phyloP scores from a whole-genome alignment of 495 filamentous ascomycete species.

The Jackrogersella multiformis region DNA sequence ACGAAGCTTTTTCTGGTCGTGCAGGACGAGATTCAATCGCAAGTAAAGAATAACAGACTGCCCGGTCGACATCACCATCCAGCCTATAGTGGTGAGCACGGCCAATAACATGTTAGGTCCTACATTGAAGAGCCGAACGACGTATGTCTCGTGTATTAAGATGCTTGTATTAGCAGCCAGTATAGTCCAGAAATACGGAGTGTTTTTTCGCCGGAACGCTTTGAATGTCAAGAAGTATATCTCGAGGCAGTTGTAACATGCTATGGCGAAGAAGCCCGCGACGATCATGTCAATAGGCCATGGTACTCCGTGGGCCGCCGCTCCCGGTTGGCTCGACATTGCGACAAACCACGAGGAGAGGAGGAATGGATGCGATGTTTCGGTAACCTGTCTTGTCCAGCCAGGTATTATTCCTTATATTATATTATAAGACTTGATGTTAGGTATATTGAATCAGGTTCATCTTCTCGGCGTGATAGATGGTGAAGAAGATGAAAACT shows the following conservation, averaged over 20 bases:
- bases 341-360: background rate
- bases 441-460: background rate
- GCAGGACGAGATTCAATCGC: constrained; percentile 66
- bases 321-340: background rate
- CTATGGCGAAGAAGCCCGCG: constrained; percentile 43
- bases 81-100: constrained; percentile 59
- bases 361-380: background rate
- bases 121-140: constrained; percentile 57
- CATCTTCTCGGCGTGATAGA: background rate
- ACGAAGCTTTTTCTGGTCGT: constrained; percentile 57
- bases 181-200: constrained; percentile 57
- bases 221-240: constrained; percentile 59
- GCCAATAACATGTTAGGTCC: constrained; percentile 48
- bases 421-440: background rate
- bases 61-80: constrained; percentile 71
- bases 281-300: constrained; percentile 16
- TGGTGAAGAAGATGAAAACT: background rate
- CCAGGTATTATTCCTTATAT: background rate
- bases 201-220: constrained; percentile 48
- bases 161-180: constrained; percentile 60
- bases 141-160: constrained; percentile 63
- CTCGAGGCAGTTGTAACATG: constrained; percentile 55
- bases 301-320: background rate
- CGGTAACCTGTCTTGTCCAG: too few species aligned
- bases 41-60: constrained; percentile 74